Evolutionary conservation across 2,329 filamentous ascomycete species (phyloP), one percentile per base, ranked within the genome.

Genomic region (Cryoendolithus antarcticus): DNA sequence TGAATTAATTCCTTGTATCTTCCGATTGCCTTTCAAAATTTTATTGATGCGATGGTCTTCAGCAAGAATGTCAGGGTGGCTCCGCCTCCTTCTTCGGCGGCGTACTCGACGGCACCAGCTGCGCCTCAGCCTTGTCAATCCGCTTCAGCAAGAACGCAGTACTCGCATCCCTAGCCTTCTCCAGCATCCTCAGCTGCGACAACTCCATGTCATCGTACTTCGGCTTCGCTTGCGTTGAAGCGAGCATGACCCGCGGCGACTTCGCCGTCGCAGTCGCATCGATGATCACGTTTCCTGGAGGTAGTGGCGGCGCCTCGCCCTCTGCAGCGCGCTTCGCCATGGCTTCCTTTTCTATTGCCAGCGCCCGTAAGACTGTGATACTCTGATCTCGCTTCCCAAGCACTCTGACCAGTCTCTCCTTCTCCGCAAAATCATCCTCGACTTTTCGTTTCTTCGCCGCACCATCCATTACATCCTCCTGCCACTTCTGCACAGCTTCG

Each of bases 161-260:
- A 1, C 68, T 72, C 6, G 66, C 66, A 55, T 74, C 71, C 34
- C 69, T 57, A 12, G 69, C 70, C 45, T 66, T 70, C 34, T 69
- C 66, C 21, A 69, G 48, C 34, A 56, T 60, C 36, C 48, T 52
- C 32, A 71, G 46, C 2, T 58, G 55, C 31, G 63, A 59, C 29
- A 68, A 41, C 2, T 54, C 45, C 63, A 70, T 62, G n/a, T 38
- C 46, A 4, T 46, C 48, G 48, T 72, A 74, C 10, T 67, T 59
- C 10, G 57, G 48, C 13, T 50, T 40, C 11, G 47, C 12, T 15
- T 41, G 34, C 6, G 28, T 9, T 4, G 12, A 13, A 19, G 32
- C n/a, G 1, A 27, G 24, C 12, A 21, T 32, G 9, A 27, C 37
- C 4, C 24, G 24, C 9, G 39, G 11, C 6, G 21, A 10, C 8